Conservation (phyloP, 352 stramenopile genomes). For the Phytopythium vexans region DNA sequence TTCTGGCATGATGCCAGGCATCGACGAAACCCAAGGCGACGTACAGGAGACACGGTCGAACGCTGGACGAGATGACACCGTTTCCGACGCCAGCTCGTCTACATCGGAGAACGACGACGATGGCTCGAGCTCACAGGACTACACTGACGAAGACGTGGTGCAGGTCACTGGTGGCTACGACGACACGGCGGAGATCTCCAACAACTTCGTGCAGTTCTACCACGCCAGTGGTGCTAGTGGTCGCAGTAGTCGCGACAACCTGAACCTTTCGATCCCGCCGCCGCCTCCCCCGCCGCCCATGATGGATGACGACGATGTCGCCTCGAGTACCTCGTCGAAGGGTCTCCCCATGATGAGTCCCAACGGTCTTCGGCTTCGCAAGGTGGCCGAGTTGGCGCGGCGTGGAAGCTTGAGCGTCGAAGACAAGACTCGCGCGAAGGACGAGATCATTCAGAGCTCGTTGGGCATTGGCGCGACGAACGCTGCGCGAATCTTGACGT, state of each 20-base stretch:
- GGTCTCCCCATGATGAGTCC: conserved; percentile 82
- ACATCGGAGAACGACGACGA: conserved; percentile 50
- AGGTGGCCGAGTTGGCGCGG: conserved; percentile 75
- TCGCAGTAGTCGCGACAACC: conserved; percentile 12
- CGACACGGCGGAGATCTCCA: conserved; percentile 50
- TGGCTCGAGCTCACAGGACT: conserved; percentile 50
- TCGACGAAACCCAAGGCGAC: conserved; percentile 60
- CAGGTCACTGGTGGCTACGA: conserved; percentile 63
- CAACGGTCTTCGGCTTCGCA: conserved; percentile 68
- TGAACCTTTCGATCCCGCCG: conserved; percentile 51
- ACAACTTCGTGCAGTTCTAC: conserved; percentile 82
- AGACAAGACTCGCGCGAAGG: conserved; percentile 81
- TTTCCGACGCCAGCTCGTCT: conserved; percentile 41
- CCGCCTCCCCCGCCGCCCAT: conserved; percentile 60
- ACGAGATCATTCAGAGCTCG: conserved; percentile 88
- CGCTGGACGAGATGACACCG: conserved; percentile 35
- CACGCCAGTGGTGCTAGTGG: conserved; percentile 41
- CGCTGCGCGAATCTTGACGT: conserved; percentile 50
- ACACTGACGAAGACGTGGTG: conserved; percentile 63
- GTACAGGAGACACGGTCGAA: conserved; percentile 41
- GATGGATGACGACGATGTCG: conserved; percentile 64
- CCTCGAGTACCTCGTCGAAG: conserved; percentile 54
- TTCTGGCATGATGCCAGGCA: conserved; percentile 57
- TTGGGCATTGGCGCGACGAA: conserved; percentile 66
- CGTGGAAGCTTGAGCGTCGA: conserved; percentile 76